Evolutionary conservation across 1,139 yeast species (phyloP).

Genomic region (Pichia kudriavzevii): DNA sequence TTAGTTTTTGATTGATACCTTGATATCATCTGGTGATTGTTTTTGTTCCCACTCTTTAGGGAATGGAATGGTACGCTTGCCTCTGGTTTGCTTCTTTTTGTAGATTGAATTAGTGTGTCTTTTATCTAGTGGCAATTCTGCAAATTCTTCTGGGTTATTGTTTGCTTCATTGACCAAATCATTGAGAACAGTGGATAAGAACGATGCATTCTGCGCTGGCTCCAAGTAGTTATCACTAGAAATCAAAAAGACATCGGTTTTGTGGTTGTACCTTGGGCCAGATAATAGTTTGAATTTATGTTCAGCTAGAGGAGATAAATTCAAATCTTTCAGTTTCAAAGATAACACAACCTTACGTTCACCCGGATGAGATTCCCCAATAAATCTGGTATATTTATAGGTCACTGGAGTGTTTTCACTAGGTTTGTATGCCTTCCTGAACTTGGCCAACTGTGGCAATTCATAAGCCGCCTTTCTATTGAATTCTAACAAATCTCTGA

Average conservation of each 20-base stretch:
- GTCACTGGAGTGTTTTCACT: conserved; percentile 44
- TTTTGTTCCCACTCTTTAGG: conserved; percentile 88
- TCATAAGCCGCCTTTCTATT: conserved; percentile 86
- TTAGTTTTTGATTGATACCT: conserved; percentile 17
- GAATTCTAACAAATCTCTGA: conserved; percentile 55
- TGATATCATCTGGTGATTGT: conserved; percentile 47
- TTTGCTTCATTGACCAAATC: conserved; percentile 60
- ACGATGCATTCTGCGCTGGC: conserved; percentile 80
- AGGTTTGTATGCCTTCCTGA: conserved; percentile 57
- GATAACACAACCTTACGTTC: conserved; percentile 62
- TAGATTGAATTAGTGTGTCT: conserved; percentile 52
- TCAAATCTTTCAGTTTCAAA: conserved; percentile 48
- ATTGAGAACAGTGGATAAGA: conserved; percentile 56
- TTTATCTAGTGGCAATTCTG: conserved; percentile 75
- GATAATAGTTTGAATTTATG: conserved; percentile 78
- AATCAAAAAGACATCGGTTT: conserved; percentile 52
- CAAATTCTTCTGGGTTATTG: conserved; percentile 54
- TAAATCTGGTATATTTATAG: conserved; percentile 65
- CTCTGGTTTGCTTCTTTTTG: conserved; percentile 32
- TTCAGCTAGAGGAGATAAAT: conserved; percentile 42
- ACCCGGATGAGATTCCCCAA: conserved; percentile 60
- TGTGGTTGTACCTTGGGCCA: conserved; percentile 67
- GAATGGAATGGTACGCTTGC: conserved; percentile 38
- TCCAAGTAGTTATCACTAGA: conserved; percentile 58
- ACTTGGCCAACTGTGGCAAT: conserved; percentile 74